These are phyloP conservation scores for Aspergillus chevalieri DNA, from an alignment of 2,329 filamentous ascomycete species.

Conservation along the genomic window DNA sequence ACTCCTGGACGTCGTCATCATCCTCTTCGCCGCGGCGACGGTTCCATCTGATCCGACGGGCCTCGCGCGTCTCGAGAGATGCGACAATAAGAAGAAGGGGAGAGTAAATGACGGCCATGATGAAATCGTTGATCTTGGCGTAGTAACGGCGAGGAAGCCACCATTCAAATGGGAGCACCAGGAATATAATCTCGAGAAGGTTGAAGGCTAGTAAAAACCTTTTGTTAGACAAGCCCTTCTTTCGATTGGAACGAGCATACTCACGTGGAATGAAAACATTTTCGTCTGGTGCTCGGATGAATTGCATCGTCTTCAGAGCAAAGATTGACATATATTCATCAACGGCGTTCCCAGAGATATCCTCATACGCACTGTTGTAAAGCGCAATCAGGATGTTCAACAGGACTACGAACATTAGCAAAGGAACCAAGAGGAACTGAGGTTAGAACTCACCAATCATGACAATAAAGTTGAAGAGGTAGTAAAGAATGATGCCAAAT, in stretches of 20 bases:
- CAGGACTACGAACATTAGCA: constrained; percentile 49
- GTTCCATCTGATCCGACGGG: constrained; percentile 64
- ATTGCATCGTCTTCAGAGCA: constrained; percentile 90
- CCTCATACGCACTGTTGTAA: constrained; percentile 93
- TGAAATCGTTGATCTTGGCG: constrained; percentile 74
- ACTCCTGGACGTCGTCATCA: constrained; percentile 83
- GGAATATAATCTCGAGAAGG: constrained; percentile 74
- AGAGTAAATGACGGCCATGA: constrained; percentile 82
- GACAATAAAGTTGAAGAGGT: constrained; percentile 94
- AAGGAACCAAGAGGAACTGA: not conserved
- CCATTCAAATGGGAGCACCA: constrained; percentile 85
- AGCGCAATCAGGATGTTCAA: constrained; percentile 95
- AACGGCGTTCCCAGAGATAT: constrained; percentile 85
- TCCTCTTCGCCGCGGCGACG: constrained; percentile 76
- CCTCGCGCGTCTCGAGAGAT: constrained; percentile 60
- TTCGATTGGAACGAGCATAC: constrained; percentile 8
- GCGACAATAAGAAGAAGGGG: constrained; percentile 77
- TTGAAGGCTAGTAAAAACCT: constrained; percentile 59
- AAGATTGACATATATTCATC: constrained; percentile 96
- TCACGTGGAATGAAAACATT: constrained; percentile 88
- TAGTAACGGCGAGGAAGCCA: constrained; percentile 75
- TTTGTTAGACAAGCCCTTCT: not conserved
- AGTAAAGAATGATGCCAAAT: constrained; percentile 92
- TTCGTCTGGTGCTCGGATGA: constrained; percentile 91
- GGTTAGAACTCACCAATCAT: constrained; percentile 59